Evolutionary conservation across 2,329 filamentous ascomycete genomes (phyloP), one percentile per base, ranked within the genome.

Genomic region (Epicoccum nigrum): DNA sequence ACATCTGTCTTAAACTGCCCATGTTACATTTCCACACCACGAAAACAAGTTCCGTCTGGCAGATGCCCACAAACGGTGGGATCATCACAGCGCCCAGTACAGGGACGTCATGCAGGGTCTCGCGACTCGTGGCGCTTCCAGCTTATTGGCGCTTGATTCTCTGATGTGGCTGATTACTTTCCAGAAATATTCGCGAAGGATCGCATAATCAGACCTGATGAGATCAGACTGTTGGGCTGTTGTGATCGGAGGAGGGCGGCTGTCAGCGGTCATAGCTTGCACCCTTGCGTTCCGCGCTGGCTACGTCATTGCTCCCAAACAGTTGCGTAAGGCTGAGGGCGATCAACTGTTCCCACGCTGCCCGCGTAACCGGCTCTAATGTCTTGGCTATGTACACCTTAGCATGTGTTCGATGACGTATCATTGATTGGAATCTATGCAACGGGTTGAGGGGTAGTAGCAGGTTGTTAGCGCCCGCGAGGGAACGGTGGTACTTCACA

Each of bases 71-170:
- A 40, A 12, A 33, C 15, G 45, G 45, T 41, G 19, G 19, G 51
- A 54, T 54, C 51, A 41, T 32, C 51, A 45, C 12, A 21, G 40
- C 33, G 34, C 45, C 34, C 35, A 44, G 41, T 41, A 42, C 35
- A 7, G 16, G 27, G 51, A 65, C 63, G 63, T 66, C 63, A 66
- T 61, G 63, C 60, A 66, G 60, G 62, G 60, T 27, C 32, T 30
- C 30, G 32, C 46, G 44, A 44, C 38, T 56, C 48, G 48, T 59
- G 55, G 56, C 54, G 55, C 51, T 62, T 62, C 53, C 53, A 54
- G 58, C 59, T 31, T 15, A 55, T 40, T 50, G 27, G 27, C 27
- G 48, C 46, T 15, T 43, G 25, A 45, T 37, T 25, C 44, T 30
- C 17, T 35, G 45, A 34, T 52, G 51, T 60, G 55, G 54, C 59